Conservation (phyloP, 2,329 filamentous ascomycete genomes). For the Calonectria pteridis region DNA sequence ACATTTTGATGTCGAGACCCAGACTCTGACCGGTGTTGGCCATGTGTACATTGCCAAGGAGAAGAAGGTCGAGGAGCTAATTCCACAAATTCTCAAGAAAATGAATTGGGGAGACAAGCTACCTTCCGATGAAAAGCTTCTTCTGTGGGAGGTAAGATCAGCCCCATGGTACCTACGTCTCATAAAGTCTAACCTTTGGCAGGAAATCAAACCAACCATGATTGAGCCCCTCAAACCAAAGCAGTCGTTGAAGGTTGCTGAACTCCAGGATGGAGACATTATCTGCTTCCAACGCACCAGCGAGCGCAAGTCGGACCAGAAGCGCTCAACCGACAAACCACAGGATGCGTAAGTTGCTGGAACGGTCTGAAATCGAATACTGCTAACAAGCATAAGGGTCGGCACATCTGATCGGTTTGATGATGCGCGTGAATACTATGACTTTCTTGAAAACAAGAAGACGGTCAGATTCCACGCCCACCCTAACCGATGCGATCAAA, state of each 20-base stretch:
- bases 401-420: slow-evolving; percentile 65
- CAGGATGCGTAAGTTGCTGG: slow-evolving; percentile 49
- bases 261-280: slow-evolving; percentile 97
- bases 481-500: slow-evolving; percentile 65
- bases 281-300: slow-evolving; percentile 86
- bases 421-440: slow-evolving; percentile 90
- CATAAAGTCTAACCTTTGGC: slow-evolving; percentile 20
- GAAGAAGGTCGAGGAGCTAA: slow-evolving; percentile 88
- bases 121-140: slow-evolving; percentile 69
- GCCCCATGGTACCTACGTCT: background rate
- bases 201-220: slow-evolving; percentile 98
- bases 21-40: slow-evolving; percentile 81
- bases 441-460: slow-evolving; percentile 89
- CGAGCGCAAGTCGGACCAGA: slow-evolving; percentile 59
- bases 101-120: slow-evolving; percentile 90
- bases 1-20: slow-evolving; percentile 84
- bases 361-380: background rate
- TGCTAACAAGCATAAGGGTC: slow-evolving; percentile 33
- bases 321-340: slow-evolving; percentile 45
- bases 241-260: slow-evolving; percentile 87
- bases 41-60: slow-evolving; percentile 90
- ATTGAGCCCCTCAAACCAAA: slow-evolving; percentile 95
- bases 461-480: slow-evolving; percentile 83
- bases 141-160: slow-evolving; percentile 79
- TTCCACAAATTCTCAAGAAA: slow-evolving; percentile 79